Evolutionary conservation across 495 filamentous ascomycete genomes (phyloP), one percentile per base, ranked within the genome.

Genomic region (Penicillium paradoxum): DNA sequence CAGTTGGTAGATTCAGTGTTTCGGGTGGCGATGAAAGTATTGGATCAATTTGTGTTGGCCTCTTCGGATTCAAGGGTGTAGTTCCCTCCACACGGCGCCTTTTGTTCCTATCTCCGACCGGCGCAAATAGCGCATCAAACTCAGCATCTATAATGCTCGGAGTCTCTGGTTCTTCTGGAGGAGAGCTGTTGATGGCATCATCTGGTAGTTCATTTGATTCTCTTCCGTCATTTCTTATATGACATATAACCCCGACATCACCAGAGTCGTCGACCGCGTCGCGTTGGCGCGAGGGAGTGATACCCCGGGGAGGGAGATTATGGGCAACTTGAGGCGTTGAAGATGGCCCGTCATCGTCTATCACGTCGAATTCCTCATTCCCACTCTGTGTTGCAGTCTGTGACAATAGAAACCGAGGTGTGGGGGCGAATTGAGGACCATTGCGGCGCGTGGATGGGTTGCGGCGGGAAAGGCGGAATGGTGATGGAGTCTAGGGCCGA

Each of bases 361-460:
- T 60, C 19, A 62, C 58, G 3, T 69, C 62, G 3, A 54, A 13
- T 32, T 62, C 57, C 33, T 55, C 41, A 1, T 48, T n/a, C 9
- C 30, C 19, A 18, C 33, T 53, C 15, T 51, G 21, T 24, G 49
- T 47, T 32, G 44, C 60, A 13, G 47, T 62, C 37, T 59, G 67
- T 9, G 68, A 74, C 7, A 75, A 51, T 3, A 73, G 45, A 27
- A 76, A 76, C 9, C 72, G 70, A 15, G 72, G 73, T 1, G 72
- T 71, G 2, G 68, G 67, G 0, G 73, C 72, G 49, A 76, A 76
- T 34, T 74, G 72, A 5, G 70, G 58, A 18, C 67, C 64, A 37
- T 38, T 66, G 52, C 58, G 55, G 40, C 63, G 65, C 45, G 69
- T 53, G 29, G 64, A 62, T 38, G 64, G 59, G 13, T 64, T 47